Evolutionary conservation across 108 stramenopile species (phyloP).

Genomic region (Skeletonema costatum): DNA sequence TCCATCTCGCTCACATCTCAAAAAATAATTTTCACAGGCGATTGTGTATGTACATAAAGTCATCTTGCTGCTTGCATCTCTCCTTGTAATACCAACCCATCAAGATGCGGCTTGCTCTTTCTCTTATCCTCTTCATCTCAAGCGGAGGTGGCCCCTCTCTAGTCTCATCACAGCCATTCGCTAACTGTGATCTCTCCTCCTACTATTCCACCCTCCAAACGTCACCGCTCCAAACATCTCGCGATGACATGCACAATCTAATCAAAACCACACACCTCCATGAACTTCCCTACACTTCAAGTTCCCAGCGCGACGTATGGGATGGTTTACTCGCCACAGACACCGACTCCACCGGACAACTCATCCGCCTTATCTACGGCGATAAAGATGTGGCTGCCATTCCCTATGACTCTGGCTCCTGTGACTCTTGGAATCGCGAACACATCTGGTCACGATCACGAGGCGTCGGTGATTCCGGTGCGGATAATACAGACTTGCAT

Average conservation of each 20-base stretch:
- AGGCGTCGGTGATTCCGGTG: slow-evolving; percentile 25
- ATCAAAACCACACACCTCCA: slow-evolving; percentile 51
- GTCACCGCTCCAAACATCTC: background rate
- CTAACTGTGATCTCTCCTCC: slow-evolving; percentile 14
- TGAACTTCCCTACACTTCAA: slow-evolving; percentile 58
- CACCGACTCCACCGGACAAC: slow-evolving; percentile 24
- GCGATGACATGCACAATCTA: slow-evolving; percentile 31
- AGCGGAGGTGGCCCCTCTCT: background rate
- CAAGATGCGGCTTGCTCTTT: background rate
- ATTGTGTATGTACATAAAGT: too few species aligned
- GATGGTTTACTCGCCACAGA: slow-evolving; percentile 65
- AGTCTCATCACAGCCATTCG: slow-evolving; percentile 7
- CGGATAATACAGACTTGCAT: slow-evolving; percentile 66
- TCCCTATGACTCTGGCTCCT: slow-evolving; percentile 37
- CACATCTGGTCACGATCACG: slow-evolving; percentile 57
- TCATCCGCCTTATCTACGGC: slow-evolving; percentile 52
- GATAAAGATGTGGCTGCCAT: slow-evolving; percentile 24
- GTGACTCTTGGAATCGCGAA: slow-evolving; percentile 79
- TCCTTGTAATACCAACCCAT: background rate
- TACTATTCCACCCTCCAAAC: slow-evolving; percentile 24
- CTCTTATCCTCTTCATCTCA: background rate
- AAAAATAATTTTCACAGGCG: too few species aligned
- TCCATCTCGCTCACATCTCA: too few species aligned
- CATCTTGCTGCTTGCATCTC: too few species aligned
- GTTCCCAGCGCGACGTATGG: slow-evolving; percentile 56